These are phyloP conservation scores for Silene uniflora DNA, from an alignment of 148 eudicot genomes.

Conservation along the genomic window DNA sequence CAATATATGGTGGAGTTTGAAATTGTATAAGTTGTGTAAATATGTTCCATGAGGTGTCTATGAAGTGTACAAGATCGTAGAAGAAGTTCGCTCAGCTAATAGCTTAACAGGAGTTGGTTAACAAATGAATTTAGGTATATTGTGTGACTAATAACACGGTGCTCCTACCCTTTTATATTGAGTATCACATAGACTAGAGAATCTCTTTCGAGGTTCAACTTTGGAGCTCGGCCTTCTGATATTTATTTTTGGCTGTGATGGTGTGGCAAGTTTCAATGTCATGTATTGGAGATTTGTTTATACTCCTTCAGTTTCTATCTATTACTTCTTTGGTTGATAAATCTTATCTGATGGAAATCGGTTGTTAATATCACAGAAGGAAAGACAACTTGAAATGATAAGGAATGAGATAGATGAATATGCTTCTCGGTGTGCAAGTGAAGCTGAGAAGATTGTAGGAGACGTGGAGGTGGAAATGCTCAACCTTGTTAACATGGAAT, in stretches of 20 bases:
- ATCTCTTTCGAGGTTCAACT: too few relatives aligned
- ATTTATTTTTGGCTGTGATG: not conserved
- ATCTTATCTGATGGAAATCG: slow-evolving; percentile 14
- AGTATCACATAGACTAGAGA: not conserved
- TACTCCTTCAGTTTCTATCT: not conserved
- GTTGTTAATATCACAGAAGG: slow-evolving; percentile 37
- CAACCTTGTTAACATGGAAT: slow-evolving; percentile 46
- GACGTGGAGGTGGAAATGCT: slow-evolving; percentile 46
- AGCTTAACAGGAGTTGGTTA: not conserved
- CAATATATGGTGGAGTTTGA: not conserved
- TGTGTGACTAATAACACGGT: not conserved
- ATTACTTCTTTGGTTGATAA: not conserved
- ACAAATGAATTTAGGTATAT: not conserved
- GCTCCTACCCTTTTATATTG: not conserved
- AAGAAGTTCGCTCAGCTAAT: not conserved
- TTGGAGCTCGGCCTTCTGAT: not conserved
- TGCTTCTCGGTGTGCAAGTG: slow-evolving; percentile 53
- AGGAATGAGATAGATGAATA: slow-evolving; percentile 54
- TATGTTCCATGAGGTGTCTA: not conserved
- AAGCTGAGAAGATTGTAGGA: slow-evolving; percentile 49
- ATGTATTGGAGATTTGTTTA: not conserved
- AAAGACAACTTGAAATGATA: slow-evolving; percentile 38
- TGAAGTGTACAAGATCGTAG: not conserved
- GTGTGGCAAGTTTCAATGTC: not conserved
- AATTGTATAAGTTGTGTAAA: not conserved